A percentile compares a stretch with the other conserved stretches of the same genome.
phyloP scores from a whole-genome alignment of 140 eudicot species.

The Stevia rebaudiana region DNA sequence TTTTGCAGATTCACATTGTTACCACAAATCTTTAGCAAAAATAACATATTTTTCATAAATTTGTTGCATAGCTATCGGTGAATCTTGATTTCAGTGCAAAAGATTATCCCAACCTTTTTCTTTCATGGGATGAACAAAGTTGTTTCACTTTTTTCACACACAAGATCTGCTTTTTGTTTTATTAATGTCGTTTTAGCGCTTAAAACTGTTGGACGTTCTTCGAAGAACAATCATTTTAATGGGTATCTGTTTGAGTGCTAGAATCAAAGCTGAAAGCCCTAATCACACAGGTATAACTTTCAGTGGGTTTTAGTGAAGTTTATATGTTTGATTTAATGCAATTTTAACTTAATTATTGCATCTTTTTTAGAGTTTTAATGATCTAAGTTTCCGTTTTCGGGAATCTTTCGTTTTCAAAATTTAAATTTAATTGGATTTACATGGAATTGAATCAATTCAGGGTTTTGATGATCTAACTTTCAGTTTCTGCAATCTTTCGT shows the following conservation, averaged over 20 bases:
- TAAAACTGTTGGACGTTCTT: neutral
- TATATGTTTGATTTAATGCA: too few relatives aligned
- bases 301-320: too few relatives aligned
- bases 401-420: too few relatives aligned
- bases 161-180: slow-evolving; percentile 30
- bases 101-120: too few relatives aligned
- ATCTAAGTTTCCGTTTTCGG: too few relatives aligned
- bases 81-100: slow-evolving; percentile 22
- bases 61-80: slow-evolving; percentile 11
- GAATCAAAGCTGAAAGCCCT: slow-evolving; percentile 85
- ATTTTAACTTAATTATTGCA: too few relatives aligned
- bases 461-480: too few relatives aligned
- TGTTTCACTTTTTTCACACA: slow-evolving; percentile 27
- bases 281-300: slow-evolving; percentile 42
- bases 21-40: neutral
- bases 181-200: neutral
- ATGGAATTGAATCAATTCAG: too few relatives aligned
- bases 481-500: too few relatives aligned
- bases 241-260: slow-evolving; percentile 85
- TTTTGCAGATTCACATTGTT: slow-evolving; percentile 16
- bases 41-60: neutral
- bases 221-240: slow-evolving; percentile 27
- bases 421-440: too few relatives aligned
- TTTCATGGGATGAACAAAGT: too few relatives aligned
- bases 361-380: too few relatives aligned